phyloP scores from a whole-genome alignment of 2,329 filamentous ascomycete species.

The Diaporthe humulicola region DNA sequence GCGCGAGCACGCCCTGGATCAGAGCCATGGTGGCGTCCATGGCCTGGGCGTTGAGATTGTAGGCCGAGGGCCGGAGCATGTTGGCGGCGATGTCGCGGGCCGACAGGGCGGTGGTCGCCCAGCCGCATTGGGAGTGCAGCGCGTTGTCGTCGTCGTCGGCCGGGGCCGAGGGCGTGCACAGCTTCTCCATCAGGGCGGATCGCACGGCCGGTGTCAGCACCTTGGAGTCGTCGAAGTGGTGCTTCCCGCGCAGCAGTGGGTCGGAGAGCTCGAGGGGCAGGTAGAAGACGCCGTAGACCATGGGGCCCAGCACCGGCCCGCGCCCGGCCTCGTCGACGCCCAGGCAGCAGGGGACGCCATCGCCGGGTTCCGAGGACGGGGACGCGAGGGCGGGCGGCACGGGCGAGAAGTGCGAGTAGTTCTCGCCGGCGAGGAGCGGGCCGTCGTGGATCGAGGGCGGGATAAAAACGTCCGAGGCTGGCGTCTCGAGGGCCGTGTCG shows the following conservation, averaged over 20 bases:
- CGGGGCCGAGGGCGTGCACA: constrained; percentile 69
- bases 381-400: constrained; percentile 72
- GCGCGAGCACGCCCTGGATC: constrained; percentile 81
- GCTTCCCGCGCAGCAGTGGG: constrained; percentile 80
- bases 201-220: constrained; percentile 86
- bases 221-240: constrained; percentile 97
- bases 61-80: constrained; percentile 78
- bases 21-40: constrained; percentile 91
- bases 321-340: constrained; percentile 95
- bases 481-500: constrained; percentile 51
- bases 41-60: constrained; percentile 97
- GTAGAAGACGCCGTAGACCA: constrained; percentile 80
- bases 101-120: constrained; percentile 85
- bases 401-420: constrained; percentile 80
- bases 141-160: constrained; percentile 54
- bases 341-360: constrained; percentile 76
- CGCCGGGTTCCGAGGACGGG: constrained; percentile 45
- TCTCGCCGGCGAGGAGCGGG: constrained; percentile 72
- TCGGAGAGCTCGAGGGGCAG: constrained; percentile 81
- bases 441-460: constrained; percentile 76
- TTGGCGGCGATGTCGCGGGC: constrained; percentile 84
- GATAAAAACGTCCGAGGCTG: constrained; percentile 62
- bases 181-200: constrained; percentile 74
- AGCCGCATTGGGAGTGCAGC: constrained; percentile 75
- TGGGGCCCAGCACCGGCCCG: constrained; percentile 89